Evolutionary conservation across 768 basidiomycete genomes (phyloP).

Genomic region (Calocera cornea): DNA sequence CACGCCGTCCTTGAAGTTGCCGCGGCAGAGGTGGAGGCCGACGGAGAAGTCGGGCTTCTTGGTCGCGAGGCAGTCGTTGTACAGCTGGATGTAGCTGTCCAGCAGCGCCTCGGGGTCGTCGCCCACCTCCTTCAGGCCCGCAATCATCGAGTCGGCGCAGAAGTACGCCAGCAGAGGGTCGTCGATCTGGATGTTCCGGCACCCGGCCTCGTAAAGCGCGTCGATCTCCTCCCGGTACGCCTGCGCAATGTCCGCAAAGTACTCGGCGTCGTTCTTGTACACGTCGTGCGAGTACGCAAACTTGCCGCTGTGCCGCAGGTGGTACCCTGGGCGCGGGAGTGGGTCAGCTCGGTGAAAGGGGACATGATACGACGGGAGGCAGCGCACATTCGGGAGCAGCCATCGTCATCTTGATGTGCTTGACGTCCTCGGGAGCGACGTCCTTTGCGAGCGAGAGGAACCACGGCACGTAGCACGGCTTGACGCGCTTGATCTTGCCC

Average conservation of each 20-base stretch:
- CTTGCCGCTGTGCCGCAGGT: background rate
- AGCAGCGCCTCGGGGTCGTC: slow-evolving; percentile 50
- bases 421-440: slow-evolving; percentile 50
- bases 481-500: slow-evolving; percentile 49
- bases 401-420: slow-evolving; percentile 55
- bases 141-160: slow-evolving; percentile 43
- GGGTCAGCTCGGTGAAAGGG: background rate
- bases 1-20: slow-evolving; percentile 18
- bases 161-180: slow-evolving; percentile 46
- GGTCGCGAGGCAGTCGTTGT: slow-evolving; percentile 25
- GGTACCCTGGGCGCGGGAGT: background rate
- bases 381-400: slow-evolving; percentile 55
- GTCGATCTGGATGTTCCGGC: slow-evolving; percentile 34
- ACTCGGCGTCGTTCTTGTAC: slow-evolving; percentile 45
- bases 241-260: slow-evolving; percentile 37
- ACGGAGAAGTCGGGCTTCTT: slow-evolving; percentile 33
- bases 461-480: slow-evolving; percentile 49
- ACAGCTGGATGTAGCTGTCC: slow-evolving; percentile 50
- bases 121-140: slow-evolving; percentile 45
- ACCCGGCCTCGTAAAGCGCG: slow-evolving; percentile 34
- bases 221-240: slow-evolving; percentile 36
- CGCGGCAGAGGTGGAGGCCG: slow-evolving; percentile 48
- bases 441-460: slow-evolving; percentile 47
- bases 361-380: slow-evolving; percentile 37
- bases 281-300: slow-evolving; percentile 28